phyloP scores from a whole-genome alignment of 2,329 filamentous ascomycete genomes.

The Calycina marina region DNA sequence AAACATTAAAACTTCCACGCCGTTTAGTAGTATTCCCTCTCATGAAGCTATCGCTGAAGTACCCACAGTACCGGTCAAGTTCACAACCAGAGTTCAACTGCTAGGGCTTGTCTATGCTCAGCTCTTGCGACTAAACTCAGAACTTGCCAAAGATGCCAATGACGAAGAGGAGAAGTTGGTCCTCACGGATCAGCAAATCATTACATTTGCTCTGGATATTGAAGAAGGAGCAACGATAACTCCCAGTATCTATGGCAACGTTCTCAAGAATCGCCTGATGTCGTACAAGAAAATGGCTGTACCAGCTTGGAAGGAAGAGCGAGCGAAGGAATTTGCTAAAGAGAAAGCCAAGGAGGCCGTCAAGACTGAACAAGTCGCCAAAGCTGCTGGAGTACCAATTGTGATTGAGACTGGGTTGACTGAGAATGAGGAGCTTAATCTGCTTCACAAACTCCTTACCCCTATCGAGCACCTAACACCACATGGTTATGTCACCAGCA shows the following conservation, averaged over 20 bases:
- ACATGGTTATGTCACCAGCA: conserved; percentile 59
- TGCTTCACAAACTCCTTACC: conserved; percentile 49
- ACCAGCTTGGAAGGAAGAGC: conserved; percentile 56
- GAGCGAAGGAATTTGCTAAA: conserved; percentile 24
- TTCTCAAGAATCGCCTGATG: conserved; percentile 70
- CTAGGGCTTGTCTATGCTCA: conserved; percentile 51
- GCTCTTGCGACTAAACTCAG: conserved; percentile 51
- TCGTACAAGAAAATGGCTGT: conserved; percentile 61
- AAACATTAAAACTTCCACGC: too few relatives aligned
- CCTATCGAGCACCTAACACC: conserved; percentile 46
- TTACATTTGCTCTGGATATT: conserved; percentile 55
- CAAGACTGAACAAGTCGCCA: conserved; percentile 15
- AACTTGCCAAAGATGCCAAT: conserved; percentile 37
- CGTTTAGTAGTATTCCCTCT: too few relatives aligned
- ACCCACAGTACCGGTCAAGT: too few relatives aligned
- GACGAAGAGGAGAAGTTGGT: conserved; percentile 37
- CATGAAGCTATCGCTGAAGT: too few relatives aligned
- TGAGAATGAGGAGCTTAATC: conserved; percentile 48
- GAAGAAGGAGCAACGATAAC: conserved; percentile 66
- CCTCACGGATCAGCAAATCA: conserved; percentile 50
- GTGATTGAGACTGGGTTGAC: conserved; percentile 57
- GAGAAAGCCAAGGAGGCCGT: conserved; percentile 21
- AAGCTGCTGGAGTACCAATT: conserved; percentile 28
- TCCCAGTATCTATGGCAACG: conserved; percentile 60
- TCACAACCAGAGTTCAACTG: conserved; percentile 40